Percentiles rank a stretch among this genome's conserved stretches.
Conservation (phyloP, 495 filamentous ascomycete species). For the Penicillium cinerascens region DNA sequence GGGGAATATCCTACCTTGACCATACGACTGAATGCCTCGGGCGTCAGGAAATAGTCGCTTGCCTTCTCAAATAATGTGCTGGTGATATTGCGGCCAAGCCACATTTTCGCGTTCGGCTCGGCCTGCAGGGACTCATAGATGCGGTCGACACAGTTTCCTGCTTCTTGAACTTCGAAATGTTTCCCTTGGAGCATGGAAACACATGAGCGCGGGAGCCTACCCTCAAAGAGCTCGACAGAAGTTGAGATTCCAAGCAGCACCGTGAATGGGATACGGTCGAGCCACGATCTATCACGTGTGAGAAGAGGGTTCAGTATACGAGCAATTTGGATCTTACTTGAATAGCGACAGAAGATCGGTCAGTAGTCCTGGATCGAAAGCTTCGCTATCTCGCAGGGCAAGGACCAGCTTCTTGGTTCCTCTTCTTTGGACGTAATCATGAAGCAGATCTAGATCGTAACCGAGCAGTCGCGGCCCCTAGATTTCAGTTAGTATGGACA, state of each 20-base stretch:
- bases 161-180: constrained; percentile 80
- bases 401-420: constrained; percentile 62
- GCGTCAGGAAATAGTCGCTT: constrained; percentile 78
- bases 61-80: constrained; percentile 69
- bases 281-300: constrained; percentile 64
- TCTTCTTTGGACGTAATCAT: constrained; percentile 57
- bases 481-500: constrained; percentile 13
- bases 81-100: constrained; percentile 66
- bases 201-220: constrained; percentile 71
- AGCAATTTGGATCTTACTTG: constrained; percentile 48
- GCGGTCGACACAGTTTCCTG: constrained; percentile 69
- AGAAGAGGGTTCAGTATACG: constrained; percentile 6
- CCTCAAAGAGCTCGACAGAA: constrained; percentile 83
- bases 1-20: constrained; percentile 61
- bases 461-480: constrained; percentile 73
- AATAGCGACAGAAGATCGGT: constrained; percentile 76
- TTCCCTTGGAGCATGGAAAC: constrained; percentile 68
- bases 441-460: constrained; percentile 84
- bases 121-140: constrained; percentile 70
- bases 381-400: constrained; percentile 87
- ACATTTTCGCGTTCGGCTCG: constrained; percentile 49
- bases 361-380: constrained; percentile 76
- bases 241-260: constrained; percentile 87
- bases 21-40: constrained; percentile 73
- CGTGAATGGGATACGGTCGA: constrained; percentile 84